Evolutionary conservation across 1,139 yeast genomes (phyloP), one percentile per base, ranked within the genome.

Genomic region (Waltiozyma sp.): DNA sequence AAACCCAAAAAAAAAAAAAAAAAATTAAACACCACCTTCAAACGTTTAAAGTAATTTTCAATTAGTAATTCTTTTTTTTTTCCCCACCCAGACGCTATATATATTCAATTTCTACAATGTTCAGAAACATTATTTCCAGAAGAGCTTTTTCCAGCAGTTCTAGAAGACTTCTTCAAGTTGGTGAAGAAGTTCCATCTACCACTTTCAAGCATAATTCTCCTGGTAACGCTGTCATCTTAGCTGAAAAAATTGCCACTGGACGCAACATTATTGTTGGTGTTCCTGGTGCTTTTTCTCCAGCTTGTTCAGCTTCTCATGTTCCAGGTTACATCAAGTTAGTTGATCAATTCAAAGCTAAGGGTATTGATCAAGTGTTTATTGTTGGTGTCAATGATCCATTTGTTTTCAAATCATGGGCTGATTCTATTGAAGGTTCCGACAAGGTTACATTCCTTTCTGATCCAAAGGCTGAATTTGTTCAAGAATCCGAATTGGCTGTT

Each of bases 271-370:
- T 87, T 43, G 72, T 87, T 41, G 95, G 94, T 43, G 86, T 87
- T 38, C 96, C 96, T 39, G 96, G 95, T 19, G 95, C 96, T 1
- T 87, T 81, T 58, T 81, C 94, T 3, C 89, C 94, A 39, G 93
- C 87, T 1, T 87, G 96, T 62, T 72, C 89, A 28, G 76, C 80
- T 19, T 63, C 73, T 28, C 95, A 85, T 58, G 74, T 87, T 41
- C 96, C 96, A 6, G 94, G 91, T 5, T 87, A 75, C 62, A 60
- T 85, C 54, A 65, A 68, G 47, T 60, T 70, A 42, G 60, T 72
- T 44, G 59, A 67, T 11, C 68, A 71, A 23, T 77, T 87, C 58
- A 67, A 72, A 47, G 69, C 68, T 37, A 81, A 83, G 65, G 95
- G 95, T 10, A 69, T 76, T 62, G 65, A 51, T 38, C 23, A 18